These are phyloP conservation scores for Chlorokybus atmophyticus DNA, from an alignment of 139 green algal genomes.

Conservation along the genomic window DNA sequence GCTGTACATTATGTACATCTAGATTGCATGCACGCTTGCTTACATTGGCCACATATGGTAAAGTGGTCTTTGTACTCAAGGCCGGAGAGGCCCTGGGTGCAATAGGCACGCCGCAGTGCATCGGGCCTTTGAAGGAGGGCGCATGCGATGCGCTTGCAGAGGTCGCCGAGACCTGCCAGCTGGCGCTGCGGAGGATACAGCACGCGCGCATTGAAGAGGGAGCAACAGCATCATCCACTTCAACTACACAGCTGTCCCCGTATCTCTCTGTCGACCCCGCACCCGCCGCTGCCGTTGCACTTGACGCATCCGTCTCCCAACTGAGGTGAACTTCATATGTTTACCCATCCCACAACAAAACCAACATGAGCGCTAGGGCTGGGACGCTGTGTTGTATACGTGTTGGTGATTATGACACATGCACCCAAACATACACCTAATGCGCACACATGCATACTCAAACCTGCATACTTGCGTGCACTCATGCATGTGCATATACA, in stretches of 20 bases:
- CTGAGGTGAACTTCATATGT: slow-evolving; percentile 33
- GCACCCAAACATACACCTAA: too few relatives aligned
- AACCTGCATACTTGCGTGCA: too few relatives aligned
- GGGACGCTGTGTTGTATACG: too few relatives aligned
- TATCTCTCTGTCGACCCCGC: slow-evolving; percentile 90
- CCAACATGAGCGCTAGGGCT: too few relatives aligned
- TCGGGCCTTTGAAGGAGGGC: slow-evolving; percentile 39
- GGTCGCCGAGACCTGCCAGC: slow-evolving; percentile 87
- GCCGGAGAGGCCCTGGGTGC: slow-evolving; percentile 28
- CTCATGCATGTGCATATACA: too few relatives aligned
- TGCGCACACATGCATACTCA: too few relatives aligned
- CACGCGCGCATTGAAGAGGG: slow-evolving; percentile 12
- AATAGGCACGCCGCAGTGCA: slow-evolving; percentile 22
- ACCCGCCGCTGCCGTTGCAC: slow-evolving; percentile 59
- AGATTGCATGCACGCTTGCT: not conserved
- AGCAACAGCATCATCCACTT: too few relatives aligned
- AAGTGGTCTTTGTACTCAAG: not conserved
- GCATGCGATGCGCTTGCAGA: slow-evolving; percentile 32
- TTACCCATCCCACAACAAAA: too few relatives aligned
- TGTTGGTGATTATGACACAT: too few relatives aligned
- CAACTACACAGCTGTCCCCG: too few relatives aligned
- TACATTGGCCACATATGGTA: not conserved
- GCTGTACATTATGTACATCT: not conserved
- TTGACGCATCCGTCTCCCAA: slow-evolving; percentile 34
- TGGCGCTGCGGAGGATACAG: slow-evolving; percentile 80